phyloP scores from a whole-genome alignment of 2,329 filamentous ascomycete species.

The Fragosphaeria purpurea region DNA sequence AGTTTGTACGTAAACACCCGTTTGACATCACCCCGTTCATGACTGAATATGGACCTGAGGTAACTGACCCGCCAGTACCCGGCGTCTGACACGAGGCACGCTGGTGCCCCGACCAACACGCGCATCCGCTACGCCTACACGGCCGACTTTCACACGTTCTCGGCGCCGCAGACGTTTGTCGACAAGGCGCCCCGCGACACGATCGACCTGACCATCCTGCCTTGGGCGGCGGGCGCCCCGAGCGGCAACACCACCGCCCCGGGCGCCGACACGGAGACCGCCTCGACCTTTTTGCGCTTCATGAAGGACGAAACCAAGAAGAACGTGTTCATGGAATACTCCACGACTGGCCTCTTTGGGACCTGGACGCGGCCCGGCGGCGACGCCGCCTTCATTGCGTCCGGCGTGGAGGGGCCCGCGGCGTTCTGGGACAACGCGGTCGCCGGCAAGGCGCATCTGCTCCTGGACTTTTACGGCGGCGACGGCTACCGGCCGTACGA shows the following conservation, averaged over 20 bases:
- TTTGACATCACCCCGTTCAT: too few species aligned
- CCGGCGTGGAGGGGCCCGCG: constrained; percentile 34
- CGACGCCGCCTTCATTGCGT: constrained; percentile 28
- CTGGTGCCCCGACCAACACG: constrained; percentile 32
- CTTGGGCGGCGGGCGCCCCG: constrained; percentile 25
- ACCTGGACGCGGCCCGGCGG: constrained; percentile 41
- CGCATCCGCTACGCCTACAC: constrained; percentile 46
- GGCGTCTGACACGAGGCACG: constrained; percentile 36
- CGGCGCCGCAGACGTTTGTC: constrained; percentile 38
- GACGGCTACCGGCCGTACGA: constrained; percentile 42
- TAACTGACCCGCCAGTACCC: constrained; percentile 26
- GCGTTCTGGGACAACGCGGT: constrained; percentile 32
- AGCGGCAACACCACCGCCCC: background rate
- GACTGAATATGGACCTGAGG: too few species aligned
- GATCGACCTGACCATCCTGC: constrained; percentile 48
- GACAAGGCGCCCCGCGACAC: constrained; percentile 35
- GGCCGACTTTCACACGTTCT: constrained; percentile 43
- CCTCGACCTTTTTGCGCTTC: constrained; percentile 37
- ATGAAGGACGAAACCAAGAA: constrained; percentile 45
- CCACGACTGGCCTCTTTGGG: constrained; percentile 38
- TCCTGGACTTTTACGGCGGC: constrained; percentile 38
- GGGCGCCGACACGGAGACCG: background rate
- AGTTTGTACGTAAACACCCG: constrained; percentile 26
- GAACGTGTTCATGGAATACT: constrained; percentile 40
- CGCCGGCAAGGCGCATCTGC: constrained; percentile 30